Conservation (phyloP, 257 asterid species). For the Misopates orontium region DNA sequence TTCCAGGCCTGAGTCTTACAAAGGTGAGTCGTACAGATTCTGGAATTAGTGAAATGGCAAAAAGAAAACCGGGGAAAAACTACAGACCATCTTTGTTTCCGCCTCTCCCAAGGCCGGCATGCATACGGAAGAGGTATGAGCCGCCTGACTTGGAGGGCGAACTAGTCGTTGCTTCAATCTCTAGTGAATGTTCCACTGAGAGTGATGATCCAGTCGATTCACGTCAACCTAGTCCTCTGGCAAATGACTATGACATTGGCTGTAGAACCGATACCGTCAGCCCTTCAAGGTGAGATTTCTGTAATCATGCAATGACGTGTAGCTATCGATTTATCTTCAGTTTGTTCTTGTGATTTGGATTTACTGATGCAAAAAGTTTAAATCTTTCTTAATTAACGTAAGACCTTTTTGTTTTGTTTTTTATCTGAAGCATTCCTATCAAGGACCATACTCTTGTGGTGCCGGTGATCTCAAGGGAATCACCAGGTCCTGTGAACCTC, state of each 20-base stretch:
- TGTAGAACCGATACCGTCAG: conserved; percentile 74
- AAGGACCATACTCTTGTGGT: conserved; percentile 64
- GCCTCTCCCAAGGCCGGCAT: conserved; percentile 82
- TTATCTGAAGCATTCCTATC: conserved; percentile 50
- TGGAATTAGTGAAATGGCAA: conserved; percentile 55
- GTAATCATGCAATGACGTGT: conserved; percentile 22
- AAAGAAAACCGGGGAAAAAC: conserved; percentile 55
- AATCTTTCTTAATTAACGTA: conserved; percentile 30
- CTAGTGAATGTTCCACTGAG: conserved; percentile 83
- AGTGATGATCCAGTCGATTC: conserved; percentile 82
- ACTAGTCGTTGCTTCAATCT: conserved; percentile 64
- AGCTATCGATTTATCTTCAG: neutral
- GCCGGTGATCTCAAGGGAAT: conserved; percentile 52
- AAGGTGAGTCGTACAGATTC: conserved; percentile 59
- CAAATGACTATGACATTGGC: conserved; percentile 72
- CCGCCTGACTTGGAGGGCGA: conserved; percentile 73
- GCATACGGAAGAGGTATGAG: conserved; percentile 71
- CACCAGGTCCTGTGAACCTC: conserved; percentile 60
- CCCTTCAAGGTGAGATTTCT: conserved; percentile 70
- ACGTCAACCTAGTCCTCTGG: conserved; percentile 72
- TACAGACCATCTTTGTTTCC: conserved; percentile 64
- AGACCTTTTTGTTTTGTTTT: conserved; percentile 24
- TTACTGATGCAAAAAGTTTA: conserved; percentile 4
- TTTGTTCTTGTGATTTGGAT: conserved; percentile 20
- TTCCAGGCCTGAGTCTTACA: conserved; percentile 61